Base-by-base conservation (phyloP, 345 rosid species). In the Euphorbia pulcherrima region DNA sequence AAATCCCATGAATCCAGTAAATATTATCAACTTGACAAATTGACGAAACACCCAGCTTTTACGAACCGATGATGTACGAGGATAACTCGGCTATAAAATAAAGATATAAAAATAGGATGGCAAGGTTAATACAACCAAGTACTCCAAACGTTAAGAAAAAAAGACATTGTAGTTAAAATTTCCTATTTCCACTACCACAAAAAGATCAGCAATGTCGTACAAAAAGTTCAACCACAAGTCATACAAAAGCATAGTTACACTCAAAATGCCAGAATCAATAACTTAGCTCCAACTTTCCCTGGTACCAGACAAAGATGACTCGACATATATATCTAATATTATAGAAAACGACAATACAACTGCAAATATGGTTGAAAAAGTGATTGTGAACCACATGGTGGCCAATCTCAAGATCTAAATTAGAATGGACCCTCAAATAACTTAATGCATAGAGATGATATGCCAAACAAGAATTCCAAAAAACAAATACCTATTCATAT, bases 1-100 rank as follows among this genome's bases (percentile, higher is more conserved):
- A 70, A 92, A 92, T 68, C 99, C 97, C 92, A 95, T 92, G 65
- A 95, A 77, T 71, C 97, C 99, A 0, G 89, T 87, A 76, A 95
- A 95, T 84, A 92, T 81, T 74, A 95, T 72, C 48, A 92, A 80
- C 78, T 95, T 92, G 72, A 84, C 77, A 82, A 83, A 81, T 71
- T 91, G 99, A 65, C 90, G 96, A 75, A 82, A 83, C 77, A 92
- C 95, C 99, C 97, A 94, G 65, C 89, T 83, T 73, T 88, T 92
- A 30, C 99, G 82, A 64, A 95, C 72, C 65, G 70, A 83, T 68
- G 89, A 77, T 7, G 96, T 85, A 60, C 89, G 90, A 67, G 99
- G 99, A 87, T 95, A 95, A 77, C 85, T 86, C 50, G 75, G 78
- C 99, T 95, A 79, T 67, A 79, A 73, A 33, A 39, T 57, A n/a